Base-by-base conservation (phyloP, 108 stramenopile genomes). In the Skeletonema marinoi region DNA sequence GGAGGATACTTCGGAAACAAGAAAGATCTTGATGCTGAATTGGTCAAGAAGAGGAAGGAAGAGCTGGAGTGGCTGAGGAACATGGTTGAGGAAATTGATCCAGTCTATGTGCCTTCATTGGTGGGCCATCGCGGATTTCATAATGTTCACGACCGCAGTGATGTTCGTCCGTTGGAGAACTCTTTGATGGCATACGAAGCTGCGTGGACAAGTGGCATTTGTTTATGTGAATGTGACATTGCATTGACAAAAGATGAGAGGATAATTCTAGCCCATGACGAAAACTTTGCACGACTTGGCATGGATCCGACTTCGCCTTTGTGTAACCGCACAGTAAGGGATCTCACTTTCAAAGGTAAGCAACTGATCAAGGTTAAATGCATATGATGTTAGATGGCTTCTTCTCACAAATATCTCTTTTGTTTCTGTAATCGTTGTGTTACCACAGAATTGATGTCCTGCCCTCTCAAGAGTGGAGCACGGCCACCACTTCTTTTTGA, bases 1-100 rank as follows among this genome's bases (percentile, higher is more conserved):
- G 75, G 74, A 36, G 72, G 72, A 32, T 82, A 82, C 46, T 76
- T 82, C 39, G 60, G 72, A 4, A 75, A 70, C 63, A 81, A 59
- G 25, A 66, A 83, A 51, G 78, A 73, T 29, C n/a, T 35, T 4
- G 77, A 82, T 65, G 82, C 63, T 14, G 70, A 67, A 31, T 50
- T 79, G 25, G 81, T 86, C 10, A 73, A 62, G 29, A 65, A 41
- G 29, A 65, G 89, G 33, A 86, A 80, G 64, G 72, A 85, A 25
- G 91, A 92, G 74, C 30, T 90, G 33, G 59, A 74, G 16, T 92
- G 91, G 91, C 64, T 92, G 10, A 65, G 74, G 51, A 59, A 39
- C 12, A 77, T 89, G 68, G 80, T 90, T 5, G 65, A 58, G 14
- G 21, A 65, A 29, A 80, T 84, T 51, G 80, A 80, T 60, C 82